Percentiles rank a stretch among this genome's conserved stretches.
Evolutionary conservation across 768 basidiomycete species (phyloP).

Genomic region (Russula ochroleuca): DNA sequence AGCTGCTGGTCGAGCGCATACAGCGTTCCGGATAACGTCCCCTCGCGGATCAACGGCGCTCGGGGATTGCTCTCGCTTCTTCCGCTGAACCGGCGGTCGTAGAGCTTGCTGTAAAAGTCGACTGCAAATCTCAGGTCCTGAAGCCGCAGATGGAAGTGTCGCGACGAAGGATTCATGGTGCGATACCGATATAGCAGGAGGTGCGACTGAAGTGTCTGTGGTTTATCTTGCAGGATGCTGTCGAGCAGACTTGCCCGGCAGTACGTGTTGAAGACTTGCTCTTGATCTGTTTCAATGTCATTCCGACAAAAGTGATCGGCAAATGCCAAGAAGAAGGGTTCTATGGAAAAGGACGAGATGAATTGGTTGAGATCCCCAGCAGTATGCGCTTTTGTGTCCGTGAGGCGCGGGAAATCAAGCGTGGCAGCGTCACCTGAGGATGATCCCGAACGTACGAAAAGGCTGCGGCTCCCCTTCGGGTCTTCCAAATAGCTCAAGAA

Average conservation of each 20-base stretch:
- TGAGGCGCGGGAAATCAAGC: constrained; percentile 78
- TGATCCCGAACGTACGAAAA: constrained; percentile 84
- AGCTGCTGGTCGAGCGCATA: constrained; percentile 59
- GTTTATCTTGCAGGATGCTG: constrained; percentile 88
- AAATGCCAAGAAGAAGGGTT: constrained; percentile 72
- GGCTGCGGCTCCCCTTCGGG: constrained; percentile 85
- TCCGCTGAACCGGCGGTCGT: constrained; percentile 71
- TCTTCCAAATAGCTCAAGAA: constrained; percentile 93
- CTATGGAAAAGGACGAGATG: constrained; percentile 82
- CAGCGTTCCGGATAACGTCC: constrained; percentile 60
- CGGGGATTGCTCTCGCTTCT: constrained; percentile 59
- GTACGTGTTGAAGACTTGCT: constrained; percentile 62
- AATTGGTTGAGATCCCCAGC: constrained; percentile 77
- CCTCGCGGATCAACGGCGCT: constrained; percentile 67
- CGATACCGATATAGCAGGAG: constrained; percentile 68
- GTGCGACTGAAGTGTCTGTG: constrained; percentile 69
- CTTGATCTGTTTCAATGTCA: constrained; percentile 53
- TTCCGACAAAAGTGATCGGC: constrained; percentile 72
- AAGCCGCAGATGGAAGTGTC: constrained; percentile 61
- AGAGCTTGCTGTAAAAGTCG: constrained; percentile 74
- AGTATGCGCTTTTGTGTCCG: constrained; percentile 60
- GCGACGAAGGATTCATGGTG: constrained; percentile 51
- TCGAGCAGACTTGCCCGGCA: constrained; percentile 77
- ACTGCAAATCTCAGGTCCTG: constrained; percentile 71
- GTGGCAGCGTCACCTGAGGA: constrained; percentile 80